Conservation (phyloP, 176 grass and related monocot genomes). For the Calamus simplicifolius region DNA sequence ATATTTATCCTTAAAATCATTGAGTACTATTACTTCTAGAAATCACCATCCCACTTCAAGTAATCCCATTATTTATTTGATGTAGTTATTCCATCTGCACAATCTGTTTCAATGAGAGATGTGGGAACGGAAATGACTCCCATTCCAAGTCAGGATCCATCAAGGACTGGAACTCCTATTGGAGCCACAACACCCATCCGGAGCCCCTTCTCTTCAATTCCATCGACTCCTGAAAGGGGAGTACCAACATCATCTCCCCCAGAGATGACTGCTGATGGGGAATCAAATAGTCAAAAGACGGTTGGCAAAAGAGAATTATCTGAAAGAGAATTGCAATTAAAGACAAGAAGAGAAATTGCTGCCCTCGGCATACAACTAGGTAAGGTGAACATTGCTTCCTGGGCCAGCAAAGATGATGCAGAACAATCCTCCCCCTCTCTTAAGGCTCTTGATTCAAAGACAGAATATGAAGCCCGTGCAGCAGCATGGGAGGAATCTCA, state of each 20-base stretch:
- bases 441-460: constrained; percentile 8
- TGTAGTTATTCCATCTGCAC: constrained; percentile 10
- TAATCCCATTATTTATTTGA: not conserved
- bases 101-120: constrained; percentile 74
- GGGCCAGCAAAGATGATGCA: constrained; percentile 67
- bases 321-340: constrained; percentile 58
- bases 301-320: constrained; percentile 30
- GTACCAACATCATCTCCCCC: constrained; percentile 23
- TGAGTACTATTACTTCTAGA: not conserved
- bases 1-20: not conserved
- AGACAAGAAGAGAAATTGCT: constrained; percentile 76
- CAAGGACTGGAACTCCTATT: constrained; percentile 66
- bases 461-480: constrained; percentile 55
- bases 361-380: constrained; percentile 86
- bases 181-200: constrained; percentile 53
- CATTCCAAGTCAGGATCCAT: constrained; percentile 77
- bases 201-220: constrained; percentile 73
- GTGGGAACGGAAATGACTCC: constrained; percentile 95
- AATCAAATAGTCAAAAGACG: constrained; percentile 14
- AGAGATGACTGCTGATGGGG: constrained; percentile 3
- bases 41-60: not conserved
- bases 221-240: constrained; percentile 39
- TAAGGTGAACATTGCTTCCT: constrained; percentile 92
- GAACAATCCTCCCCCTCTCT: constrained; percentile 11
- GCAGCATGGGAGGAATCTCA: constrained; percentile 66